A percentile compares a stretch with the other conserved stretches of the same genome.
Evolutionary conservation across 1,284 basidiomycete species (phyloP).

Genomic region (Rhodotorula sp.): DNA sequence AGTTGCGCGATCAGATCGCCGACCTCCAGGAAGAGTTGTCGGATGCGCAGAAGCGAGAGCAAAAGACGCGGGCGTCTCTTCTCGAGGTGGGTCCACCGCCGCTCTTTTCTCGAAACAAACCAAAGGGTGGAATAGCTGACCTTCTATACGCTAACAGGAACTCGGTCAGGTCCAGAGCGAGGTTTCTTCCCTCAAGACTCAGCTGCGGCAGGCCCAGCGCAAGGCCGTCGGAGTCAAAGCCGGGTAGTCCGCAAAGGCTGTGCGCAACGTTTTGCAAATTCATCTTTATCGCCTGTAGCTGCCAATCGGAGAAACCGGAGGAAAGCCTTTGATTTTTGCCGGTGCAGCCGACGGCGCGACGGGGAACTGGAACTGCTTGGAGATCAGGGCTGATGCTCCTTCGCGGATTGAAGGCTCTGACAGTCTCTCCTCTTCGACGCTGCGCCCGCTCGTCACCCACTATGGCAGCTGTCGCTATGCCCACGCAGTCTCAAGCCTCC

Average conservation of each 20-base stretch:
- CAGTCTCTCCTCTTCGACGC: background rate
- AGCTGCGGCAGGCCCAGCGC: slow-evolving; percentile 32
- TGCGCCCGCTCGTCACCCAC: background rate
- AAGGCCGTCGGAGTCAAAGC: slow-evolving; percentile 6
- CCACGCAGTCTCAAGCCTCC: background rate
- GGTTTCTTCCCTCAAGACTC: slow-evolving; percentile 21
- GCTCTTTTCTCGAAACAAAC: background rate
- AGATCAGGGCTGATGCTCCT: background rate
- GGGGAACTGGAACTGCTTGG: no score
- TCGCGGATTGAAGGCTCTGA: background rate
- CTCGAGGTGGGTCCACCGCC: slow-evolving; percentile 30
- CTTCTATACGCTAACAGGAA: slow-evolving; percentile 1
- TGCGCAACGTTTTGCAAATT: no score
- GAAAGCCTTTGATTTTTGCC: background rate
- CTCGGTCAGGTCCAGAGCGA: slow-evolving; percentile 31
- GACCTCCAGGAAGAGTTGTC: slow-evolving; percentile 42
- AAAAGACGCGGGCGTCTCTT: slow-evolving; percentile 31
- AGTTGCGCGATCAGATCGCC: slow-evolving; percentile 37
- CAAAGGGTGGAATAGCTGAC: background rate
- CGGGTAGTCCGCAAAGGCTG: background rate
- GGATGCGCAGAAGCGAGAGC: slow-evolving; percentile 38
- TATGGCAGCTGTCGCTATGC: background rate
- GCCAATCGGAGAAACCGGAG: background rate
- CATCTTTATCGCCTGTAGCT: background rate
- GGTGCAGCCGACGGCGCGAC: no score